Evolutionary conservation across 2,329 filamentous ascomycete genomes (phyloP), one percentile per base, ranked within the genome.

Genomic region (Trichophyton simii): DNA sequence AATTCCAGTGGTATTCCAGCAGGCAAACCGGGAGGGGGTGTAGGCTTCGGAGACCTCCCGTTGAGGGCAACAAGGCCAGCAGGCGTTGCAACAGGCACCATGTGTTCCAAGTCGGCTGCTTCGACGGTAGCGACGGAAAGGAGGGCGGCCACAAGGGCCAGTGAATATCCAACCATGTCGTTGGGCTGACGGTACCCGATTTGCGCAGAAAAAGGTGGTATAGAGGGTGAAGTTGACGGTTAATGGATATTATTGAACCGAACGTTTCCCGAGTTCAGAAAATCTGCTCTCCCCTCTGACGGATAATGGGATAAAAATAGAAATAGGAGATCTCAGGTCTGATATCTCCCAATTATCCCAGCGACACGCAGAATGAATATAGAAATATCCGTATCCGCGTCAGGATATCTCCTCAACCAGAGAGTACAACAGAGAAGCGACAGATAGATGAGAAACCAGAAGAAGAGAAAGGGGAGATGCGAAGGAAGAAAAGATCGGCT

Each of bases 31-130:
- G 65, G 65, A 9, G 64, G 61, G 18, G 60, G 41, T 3, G 65
- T 66, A 15, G 65, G 65, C 28, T 28, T 58, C 28, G 65, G 65
- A 57, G 65, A 62, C 44, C 63, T 65, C 44, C 65, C 65, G 42
- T 63, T 31, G n/a, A 59, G 59, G 25, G 58, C 65, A 44, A 64
- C 60, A 34, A 65, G 36, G 3, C 64, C 61, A 36, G 62, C 50
- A 11, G 62, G 60, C 11, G 65, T 66, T 41, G 63, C 64, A 22
- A 60, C 59, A 18, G 65, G 62, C n/a, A 66, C 36, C 18, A 62
- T 38, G 11, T 50, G 60, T n/a, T 60, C 54, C 7, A 61, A 28
- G 20, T 57, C 18, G 9, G 54, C 57, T 22, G 61, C 64, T 18
- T 66, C 60, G 50, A 63, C 64, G 36, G 58, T 50, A 36, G 61